Conservation (phyloP, 306 rosid species). For the Ziziphus jujuba region DNA sequence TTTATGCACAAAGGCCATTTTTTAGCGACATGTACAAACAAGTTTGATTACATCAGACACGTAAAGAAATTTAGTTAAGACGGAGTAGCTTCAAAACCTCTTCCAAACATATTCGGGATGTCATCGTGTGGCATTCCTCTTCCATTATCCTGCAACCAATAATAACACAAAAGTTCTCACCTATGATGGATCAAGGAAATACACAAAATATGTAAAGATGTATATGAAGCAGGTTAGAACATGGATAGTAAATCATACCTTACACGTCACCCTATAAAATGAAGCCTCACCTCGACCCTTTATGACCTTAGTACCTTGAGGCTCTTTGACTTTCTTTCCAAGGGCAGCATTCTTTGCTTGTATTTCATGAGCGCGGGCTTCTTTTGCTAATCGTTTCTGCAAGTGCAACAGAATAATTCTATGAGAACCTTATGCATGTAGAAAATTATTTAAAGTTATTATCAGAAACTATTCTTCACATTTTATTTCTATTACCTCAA, state of each 20-base stretch:
- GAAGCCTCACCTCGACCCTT: constrained; percentile 95
- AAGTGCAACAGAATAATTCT: constrained; percentile 9
- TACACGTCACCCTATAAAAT: constrained; percentile 90
- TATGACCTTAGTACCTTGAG: constrained; percentile 53
- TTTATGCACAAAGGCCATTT: constrained; percentile 5
- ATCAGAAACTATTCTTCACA: neutral
- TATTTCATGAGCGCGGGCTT: constrained; percentile 80
- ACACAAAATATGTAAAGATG: neutral
- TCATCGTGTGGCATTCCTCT: constrained; percentile 98
- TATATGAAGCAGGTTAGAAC: constrained; percentile 23
- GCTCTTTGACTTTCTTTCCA: constrained; percentile 81
- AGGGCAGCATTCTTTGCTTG: constrained; percentile 76
- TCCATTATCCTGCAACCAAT: constrained; percentile 80
- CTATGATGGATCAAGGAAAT: constrained; percentile 5
- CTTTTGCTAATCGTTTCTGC: constrained; percentile 84
- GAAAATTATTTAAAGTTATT: neutral
- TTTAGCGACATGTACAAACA: constrained; percentile 1
- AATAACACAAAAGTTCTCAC: neutral
- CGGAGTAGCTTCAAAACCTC: constrained; percentile 60
- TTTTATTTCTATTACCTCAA: neutral
- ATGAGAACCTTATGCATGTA: neutral
- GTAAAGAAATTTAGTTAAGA: constrained; percentile 22
- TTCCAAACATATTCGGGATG: constrained; percentile 99
- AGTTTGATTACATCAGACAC: constrained; percentile 1
- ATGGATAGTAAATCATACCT: constrained; percentile 48